Conservation (phyloP, 2,329 filamentous ascomycete species). For the Pochonia chlamydosporia region DNA sequence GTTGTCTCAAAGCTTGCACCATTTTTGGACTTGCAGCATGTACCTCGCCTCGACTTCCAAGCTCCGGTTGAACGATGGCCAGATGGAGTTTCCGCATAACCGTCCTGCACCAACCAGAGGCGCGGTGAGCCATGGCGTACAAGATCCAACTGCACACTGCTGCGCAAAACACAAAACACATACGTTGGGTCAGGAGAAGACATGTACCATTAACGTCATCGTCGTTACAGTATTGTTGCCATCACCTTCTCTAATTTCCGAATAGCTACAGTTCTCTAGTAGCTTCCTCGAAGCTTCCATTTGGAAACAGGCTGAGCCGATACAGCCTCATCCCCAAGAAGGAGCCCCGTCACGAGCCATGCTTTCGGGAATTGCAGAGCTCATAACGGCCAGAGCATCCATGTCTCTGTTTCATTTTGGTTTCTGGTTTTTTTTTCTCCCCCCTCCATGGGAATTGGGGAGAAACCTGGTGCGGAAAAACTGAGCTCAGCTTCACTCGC, state of each 20-base stretch:
- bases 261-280: no score
- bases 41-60: background rate
- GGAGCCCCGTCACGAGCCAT: background rate
- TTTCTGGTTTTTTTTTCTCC: conserved; percentile 1
- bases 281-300: no score
- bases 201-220: no score
- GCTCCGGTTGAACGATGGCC: background rate
- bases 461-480: background rate
- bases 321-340: background rate
- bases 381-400: conserved; percentile 3
- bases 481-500: background rate
- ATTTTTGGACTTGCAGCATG: background rate
- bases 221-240: no score
- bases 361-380: background rate
- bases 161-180: no score
- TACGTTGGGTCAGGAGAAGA: no score
- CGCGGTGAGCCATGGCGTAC: no score
- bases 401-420: conserved; percentile 2
- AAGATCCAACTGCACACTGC: no score
- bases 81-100: background rate
- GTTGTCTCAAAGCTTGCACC: background rate
- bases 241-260: no score
- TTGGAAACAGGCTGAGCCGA: no score
- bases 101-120: no score
- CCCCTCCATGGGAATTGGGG: background rate